Evolutionary conservation across 2,329 filamentous ascomycete genomes (phyloP).

Genomic region (Colletotrichum australisinense): DNA sequence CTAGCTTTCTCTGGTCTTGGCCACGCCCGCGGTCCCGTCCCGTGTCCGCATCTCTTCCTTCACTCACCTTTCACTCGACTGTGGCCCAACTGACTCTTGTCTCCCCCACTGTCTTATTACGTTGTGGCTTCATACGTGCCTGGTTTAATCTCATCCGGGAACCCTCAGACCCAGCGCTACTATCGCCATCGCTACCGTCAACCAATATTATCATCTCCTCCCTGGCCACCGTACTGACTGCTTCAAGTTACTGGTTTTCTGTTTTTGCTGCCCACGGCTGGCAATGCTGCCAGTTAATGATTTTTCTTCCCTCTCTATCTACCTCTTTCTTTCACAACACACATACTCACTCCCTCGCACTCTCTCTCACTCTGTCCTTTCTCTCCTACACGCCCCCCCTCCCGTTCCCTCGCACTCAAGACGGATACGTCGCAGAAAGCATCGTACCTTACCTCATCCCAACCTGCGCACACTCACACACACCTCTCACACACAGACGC

Average conservation of each 20-base stretch:
- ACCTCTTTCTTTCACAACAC: not conserved
- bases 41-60: constrained; percentile 17
- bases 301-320: not conserved
- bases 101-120: constrained; percentile 35
- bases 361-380: constrained; percentile 11
- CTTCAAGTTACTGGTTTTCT: not conserved
- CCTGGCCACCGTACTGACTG: not conserved
- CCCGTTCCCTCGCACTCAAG: not conserved
- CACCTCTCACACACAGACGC: constrained; percentile 41
- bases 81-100: constrained; percentile 25
- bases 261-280: constrained; percentile 6
- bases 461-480: constrained; percentile 32
- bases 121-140: constrained; percentile 33
- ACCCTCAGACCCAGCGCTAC: constrained; percentile 31
- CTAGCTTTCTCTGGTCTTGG: not conserved
- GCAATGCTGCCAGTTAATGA: not conserved
- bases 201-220: constrained; percentile 14
- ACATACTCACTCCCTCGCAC: not conserved
- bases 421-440: not conserved
- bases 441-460: not conserved
- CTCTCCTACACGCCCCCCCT: not conserved
- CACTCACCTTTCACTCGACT: constrained; percentile 10
- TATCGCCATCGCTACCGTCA: constrained; percentile 14
- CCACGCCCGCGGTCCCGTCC: constrained; percentile 18
- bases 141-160: constrained; percentile 31